Evolutionary conservation across 2,329 filamentous ascomycete genomes (phyloP), one percentile per base, ranked within the genome.

Genomic region (Pestalotiopsis sp.): DNA sequence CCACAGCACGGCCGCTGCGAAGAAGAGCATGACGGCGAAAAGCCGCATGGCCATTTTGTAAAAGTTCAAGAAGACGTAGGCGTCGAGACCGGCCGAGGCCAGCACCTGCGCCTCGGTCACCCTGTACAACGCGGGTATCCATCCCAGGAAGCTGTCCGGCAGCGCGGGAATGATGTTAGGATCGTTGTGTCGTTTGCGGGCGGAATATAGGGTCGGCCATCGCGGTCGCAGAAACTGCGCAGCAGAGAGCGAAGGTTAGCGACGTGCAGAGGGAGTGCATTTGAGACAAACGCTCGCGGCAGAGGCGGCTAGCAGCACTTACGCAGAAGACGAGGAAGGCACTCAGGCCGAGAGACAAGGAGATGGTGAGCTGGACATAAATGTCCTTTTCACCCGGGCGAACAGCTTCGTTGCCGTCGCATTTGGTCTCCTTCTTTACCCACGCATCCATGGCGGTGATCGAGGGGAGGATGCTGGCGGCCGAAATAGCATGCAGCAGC

Each of bases 41-140:
- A 98, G 92, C 71, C 92, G 93, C 72, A 94, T 93, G 13, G 95
- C 92, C 90, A 98, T 96, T 79, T 95, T 97, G 86, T 98, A 98
- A 81, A 99, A 99, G 17, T 92, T 89, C 14, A 99, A 86, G 78
- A 99, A 98, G 72, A 98, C 96, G 82, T 93, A 99, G 65, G 96
- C 96, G 83, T 99, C 96, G 64, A 99, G 87, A 0, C 96, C 96
- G 20, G 95, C 95, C 23, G 94, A 95, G 17, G 92, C 91, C 66
- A 99, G 85, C 4, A 99, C 90, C 80, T 98, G 92, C 77, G 97
- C 91, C 73, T 98, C 95, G 1, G 91, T 93, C 70, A 99, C 93
- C 73, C 83, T 89, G 83, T 94, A 96, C 56, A 99, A 83, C 3
- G 91, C 90, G 1, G 94, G 90, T 61, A 99, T 96, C 96, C 96